Evolutionary conservation across 805 yeast species (phyloP).

Genomic region (Scheffersomyces lignosus): DNA sequence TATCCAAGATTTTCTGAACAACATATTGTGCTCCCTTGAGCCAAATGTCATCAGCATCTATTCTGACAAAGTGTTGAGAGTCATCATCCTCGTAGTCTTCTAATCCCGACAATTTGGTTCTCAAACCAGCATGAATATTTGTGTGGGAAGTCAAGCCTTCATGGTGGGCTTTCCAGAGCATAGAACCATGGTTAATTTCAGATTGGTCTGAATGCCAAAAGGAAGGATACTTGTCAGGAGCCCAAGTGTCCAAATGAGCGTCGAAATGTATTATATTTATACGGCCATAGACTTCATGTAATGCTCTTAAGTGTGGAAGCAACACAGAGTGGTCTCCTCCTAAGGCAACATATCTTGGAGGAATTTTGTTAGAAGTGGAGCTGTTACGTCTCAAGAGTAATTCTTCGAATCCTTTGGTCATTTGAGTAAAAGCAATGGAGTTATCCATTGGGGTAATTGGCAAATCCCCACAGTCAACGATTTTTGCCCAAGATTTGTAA

Average conservation of each 20-base stretch:
- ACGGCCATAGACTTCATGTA: slow-evolving; percentile 60
- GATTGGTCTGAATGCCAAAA: slow-evolving; percentile 58
- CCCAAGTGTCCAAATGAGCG: slow-evolving; percentile 83
- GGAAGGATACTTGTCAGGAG: slow-evolving; percentile 68
- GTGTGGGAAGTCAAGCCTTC: slow-evolving; percentile 63
- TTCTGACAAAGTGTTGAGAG: slow-evolving; percentile 67
- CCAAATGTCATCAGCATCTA: slow-evolving; percentile 75
- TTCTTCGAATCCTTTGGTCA: slow-evolving; percentile 54
- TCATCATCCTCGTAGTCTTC: slow-evolving; percentile 68
- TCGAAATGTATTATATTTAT: slow-evolving; percentile 79
- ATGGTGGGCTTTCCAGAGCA: slow-evolving; percentile 77
- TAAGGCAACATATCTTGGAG: slow-evolving; percentile 67
- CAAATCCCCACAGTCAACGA: slow-evolving; percentile 58
- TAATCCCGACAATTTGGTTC: slow-evolving; percentile 69
- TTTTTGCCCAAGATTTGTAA: slow-evolving; percentile 47
- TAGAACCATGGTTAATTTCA: slow-evolving; percentile 78
- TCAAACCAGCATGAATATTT: slow-evolving; percentile 74
- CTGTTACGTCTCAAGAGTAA: slow-evolving; percentile 47
- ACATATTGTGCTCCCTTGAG: slow-evolving; percentile 61
- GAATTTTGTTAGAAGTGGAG: slow-evolving; percentile 16
- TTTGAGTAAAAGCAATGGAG: slow-evolving; percentile 50
- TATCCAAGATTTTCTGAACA: slow-evolving; percentile 48
- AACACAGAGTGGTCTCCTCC: slow-evolving; percentile 86
- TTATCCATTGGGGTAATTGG: slow-evolving; percentile 64
- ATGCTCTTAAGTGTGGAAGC: slow-evolving; percentile 69